A percentile compares a stretch with the other conserved stretches of the same genome.
Conservation (phyloP, 2,329 filamentous ascomycete genomes). For the Teratosphaeria nubilosa region DNA sequence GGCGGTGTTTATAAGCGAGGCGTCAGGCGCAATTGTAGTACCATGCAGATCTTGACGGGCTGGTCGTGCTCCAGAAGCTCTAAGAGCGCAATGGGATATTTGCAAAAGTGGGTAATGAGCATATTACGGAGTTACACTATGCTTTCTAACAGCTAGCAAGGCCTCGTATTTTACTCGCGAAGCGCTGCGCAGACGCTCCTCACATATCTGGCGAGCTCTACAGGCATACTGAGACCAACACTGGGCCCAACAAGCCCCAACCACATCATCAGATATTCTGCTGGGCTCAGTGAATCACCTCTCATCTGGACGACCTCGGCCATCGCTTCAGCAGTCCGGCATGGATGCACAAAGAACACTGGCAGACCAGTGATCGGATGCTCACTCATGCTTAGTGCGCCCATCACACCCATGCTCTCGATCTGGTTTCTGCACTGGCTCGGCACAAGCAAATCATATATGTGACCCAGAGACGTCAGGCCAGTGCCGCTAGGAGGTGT, state of each 20-base stretch:
- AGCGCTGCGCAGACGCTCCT: not conserved
- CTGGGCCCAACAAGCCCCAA: constrained; percentile 74
- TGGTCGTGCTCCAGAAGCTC: not conserved
- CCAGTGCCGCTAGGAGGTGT: constrained; percentile 6
- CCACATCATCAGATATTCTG: constrained; percentile 78
- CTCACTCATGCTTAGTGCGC: constrained; percentile 39
- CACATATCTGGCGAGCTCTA: constrained; percentile 9
- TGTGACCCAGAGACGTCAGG: constrained; percentile 13
- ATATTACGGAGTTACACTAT: not conserved
- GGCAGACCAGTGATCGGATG: constrained; percentile 73
- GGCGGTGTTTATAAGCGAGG: not conserved
- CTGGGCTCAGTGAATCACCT: constrained; percentile 27
- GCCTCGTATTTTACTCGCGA: not conserved
- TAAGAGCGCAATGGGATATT: not conserved
- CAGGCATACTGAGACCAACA: constrained; percentile 53
- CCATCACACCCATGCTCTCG: constrained; percentile 25
- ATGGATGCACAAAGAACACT: constrained; percentile 87
- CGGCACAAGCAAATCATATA: constrained; percentile 30
- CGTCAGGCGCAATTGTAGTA: not conserved
- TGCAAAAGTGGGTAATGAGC: not conserved
- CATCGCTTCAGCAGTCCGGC: constrained; percentile 76
- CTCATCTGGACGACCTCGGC: constrained; percentile 29
- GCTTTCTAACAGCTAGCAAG: not conserved
- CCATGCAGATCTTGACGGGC: not conserved
- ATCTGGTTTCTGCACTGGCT: constrained; percentile 23